phyloP scores from a whole-genome alignment of 805 yeast species.

The Myxozyma melibiosi region DNA sequence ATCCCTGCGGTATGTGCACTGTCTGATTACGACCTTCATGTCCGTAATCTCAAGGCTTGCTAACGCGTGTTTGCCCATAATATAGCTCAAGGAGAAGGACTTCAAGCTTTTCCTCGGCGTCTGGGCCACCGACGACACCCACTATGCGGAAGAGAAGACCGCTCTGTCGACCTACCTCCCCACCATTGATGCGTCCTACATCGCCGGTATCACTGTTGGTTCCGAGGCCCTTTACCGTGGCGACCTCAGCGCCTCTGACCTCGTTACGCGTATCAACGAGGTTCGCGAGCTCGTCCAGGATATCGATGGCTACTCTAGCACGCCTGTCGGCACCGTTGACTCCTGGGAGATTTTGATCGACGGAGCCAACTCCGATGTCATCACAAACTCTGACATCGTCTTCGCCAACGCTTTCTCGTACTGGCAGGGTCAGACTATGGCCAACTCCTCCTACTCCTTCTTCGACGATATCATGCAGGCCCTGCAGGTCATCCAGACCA shows the following conservation, averaged over 20 bases:
- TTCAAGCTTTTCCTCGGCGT: conserved; percentile 80
- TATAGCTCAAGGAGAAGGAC: conserved; percentile 59
- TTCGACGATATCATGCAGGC: conserved; percentile 98
- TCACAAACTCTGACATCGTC: conserved; percentile 79
- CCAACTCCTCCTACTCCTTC: conserved; percentile 86
- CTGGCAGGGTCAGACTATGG: conserved; percentile 95
- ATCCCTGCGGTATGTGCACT: conserved; percentile 70
- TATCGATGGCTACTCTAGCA: conserved; percentile 59
- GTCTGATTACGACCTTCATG: too few species aligned
- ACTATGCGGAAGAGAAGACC: conserved; percentile 69
- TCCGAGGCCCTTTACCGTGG: conserved; percentile 94
- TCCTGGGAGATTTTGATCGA: conserved; percentile 93
- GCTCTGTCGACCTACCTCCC: conserved; percentile 78
- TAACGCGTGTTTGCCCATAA: not conserved
- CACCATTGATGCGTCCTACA: conserved; percentile 62
- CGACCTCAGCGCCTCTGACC: conserved; percentile 71
- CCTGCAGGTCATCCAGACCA: conserved; percentile 78
- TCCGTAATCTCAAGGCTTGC: too few species aligned
- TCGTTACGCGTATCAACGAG: conserved; percentile 67
- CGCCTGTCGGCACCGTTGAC: conserved; percentile 84
- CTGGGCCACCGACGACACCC: conserved; percentile 90
- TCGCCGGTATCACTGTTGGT: conserved; percentile 84
- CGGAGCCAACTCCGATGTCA: conserved; percentile 68
- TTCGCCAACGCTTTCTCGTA: conserved; percentile 96
- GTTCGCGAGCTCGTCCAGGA: conserved; percentile 61